Evolutionary conservation across 2,329 filamentous ascomycete genomes (phyloP).

Genomic region (Xylaria sp.): DNA sequence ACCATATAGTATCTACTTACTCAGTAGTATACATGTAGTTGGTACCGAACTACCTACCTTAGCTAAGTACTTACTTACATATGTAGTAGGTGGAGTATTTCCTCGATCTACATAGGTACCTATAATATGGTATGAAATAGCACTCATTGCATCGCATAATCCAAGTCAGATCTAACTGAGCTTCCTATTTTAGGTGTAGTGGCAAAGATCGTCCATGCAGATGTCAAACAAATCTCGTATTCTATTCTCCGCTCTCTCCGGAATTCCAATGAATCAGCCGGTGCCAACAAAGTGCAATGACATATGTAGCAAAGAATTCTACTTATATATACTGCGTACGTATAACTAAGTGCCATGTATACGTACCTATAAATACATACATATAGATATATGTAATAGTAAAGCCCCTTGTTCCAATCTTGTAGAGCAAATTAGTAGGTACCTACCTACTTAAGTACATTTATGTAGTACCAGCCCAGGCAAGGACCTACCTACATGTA

Average conservation of each 20-base stretch:
- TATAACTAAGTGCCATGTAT: background rate
- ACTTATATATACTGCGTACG: too few species aligned
- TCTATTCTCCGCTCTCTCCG: slow-evolving; percentile 7
- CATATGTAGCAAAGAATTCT: background rate
- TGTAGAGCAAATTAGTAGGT: too few species aligned
- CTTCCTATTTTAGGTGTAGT: slow-evolving; percentile 13
- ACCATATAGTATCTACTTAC: background rate
- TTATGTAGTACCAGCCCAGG: too few species aligned
- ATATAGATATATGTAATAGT: background rate
- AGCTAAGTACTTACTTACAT: background rate
- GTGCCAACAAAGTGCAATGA: background rate
- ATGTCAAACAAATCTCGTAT: slow-evolving; percentile 22
- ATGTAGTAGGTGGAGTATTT: background rate
- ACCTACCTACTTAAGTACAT: too few species aligned
- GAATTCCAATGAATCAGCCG: background rate
- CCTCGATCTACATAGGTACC: background rate
- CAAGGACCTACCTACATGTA: too few species aligned
- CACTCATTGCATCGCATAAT: background rate
- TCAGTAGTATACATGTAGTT: too few species aligned
- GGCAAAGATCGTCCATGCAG: background rate
- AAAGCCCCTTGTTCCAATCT: too few species aligned
- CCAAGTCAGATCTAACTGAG: background rate
- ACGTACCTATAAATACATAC: too few species aligned
- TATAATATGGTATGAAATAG: slow-evolving; percentile 4
- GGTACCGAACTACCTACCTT: background rate